Conservation (phyloP, 192 early-diverging fungal genomes). For the Paraglomus occultum region DNA sequence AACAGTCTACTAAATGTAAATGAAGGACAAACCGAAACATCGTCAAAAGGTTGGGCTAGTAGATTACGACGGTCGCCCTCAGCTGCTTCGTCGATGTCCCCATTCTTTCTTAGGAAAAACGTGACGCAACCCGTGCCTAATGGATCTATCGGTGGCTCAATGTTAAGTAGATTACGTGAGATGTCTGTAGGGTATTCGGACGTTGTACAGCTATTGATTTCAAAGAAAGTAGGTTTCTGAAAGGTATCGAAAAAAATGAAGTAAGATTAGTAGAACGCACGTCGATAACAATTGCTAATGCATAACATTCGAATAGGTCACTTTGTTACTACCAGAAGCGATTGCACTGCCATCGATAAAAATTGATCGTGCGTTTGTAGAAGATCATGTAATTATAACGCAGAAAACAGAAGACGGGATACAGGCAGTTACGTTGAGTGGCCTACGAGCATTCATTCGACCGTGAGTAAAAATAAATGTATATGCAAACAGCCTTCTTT, state of each 20-base stretch:
- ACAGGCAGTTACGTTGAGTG: conserved; percentile 22
- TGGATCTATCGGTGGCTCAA: conserved; percentile 15
- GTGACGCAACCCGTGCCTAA: neutral
- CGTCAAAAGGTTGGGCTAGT: too few relatives aligned
- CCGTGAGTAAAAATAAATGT: neutral
- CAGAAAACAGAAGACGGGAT: neutral
- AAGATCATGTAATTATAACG: conserved; percentile 24
- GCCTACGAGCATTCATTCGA: conserved; percentile 13
- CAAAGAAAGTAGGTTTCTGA: conserved; percentile 19
- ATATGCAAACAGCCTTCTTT: too few relatives aligned
- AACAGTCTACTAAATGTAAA: too few relatives aligned
- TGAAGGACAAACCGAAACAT: too few relatives aligned
- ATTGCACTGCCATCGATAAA: neutral
- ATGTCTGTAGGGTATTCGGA: conserved; percentile 6
- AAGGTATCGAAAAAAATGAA: too few relatives aligned
- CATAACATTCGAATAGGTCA: conserved; percentile 3
- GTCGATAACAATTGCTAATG: neutral
- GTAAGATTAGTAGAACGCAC: neutral
- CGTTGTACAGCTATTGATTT: conserved; percentile 14
- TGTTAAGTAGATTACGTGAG: conserved; percentile 20
- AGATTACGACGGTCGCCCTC: neutral
- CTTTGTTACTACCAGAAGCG: conserved; percentile 21
- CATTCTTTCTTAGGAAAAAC: neutral
- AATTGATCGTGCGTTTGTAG: neutral
- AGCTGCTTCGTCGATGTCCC: conserved; percentile 1